A percentile compares a stretch with the other conserved stretches of the same genome.
Evolutionary conservation across 164 flowering plant genomes (phyloP).

Genomic region (Vitis labrusca): DNA sequence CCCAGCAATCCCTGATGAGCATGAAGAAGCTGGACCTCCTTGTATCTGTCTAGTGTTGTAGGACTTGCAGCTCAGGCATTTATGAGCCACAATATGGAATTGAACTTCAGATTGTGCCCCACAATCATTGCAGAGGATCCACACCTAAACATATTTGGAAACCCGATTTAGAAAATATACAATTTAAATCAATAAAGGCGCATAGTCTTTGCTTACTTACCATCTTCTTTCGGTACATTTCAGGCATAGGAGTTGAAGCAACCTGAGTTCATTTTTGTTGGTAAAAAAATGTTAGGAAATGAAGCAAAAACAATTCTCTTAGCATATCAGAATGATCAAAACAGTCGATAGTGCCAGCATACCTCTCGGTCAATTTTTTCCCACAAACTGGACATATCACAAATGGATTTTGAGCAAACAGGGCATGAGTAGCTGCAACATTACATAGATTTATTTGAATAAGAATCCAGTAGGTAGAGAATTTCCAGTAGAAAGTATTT

Average conservation of each 20-base stretch:
- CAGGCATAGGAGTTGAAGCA: conserved; percentile 77
- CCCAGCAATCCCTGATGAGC: conserved; percentile 36
- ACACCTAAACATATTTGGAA: conserved; percentile 42
- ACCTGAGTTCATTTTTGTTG: conserved; percentile 38
- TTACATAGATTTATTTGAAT: neutral
- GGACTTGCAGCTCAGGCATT: conserved; percentile 70
- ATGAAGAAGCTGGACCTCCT: conserved; percentile 48
- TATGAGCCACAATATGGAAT: conserved; percentile 73
- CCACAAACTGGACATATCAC: conserved; percentile 79
- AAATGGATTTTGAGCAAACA: conserved; percentile 75
- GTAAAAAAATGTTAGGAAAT: conserved; percentile 1
- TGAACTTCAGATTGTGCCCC: conserved; percentile 59
- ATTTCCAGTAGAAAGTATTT: neutral
- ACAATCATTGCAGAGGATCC: conserved; percentile 94
- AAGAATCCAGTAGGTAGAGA: neutral
- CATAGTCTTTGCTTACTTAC: conserved; percentile 29
- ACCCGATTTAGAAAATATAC: neutral
- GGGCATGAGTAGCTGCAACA: conserved; percentile 75
- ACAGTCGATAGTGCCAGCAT: neutral
- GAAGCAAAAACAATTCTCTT: neutral
- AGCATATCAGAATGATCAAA: neutral
- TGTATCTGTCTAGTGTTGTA: conserved; percentile 81
- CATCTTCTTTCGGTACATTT: conserved; percentile 66
- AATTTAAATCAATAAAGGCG: no score
- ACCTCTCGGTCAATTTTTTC: conserved; percentile 75